A percentile compares a stretch with the other conserved stretches of the same genome.
phyloP scores from a whole-genome alignment of 345 rosid species.

The Citrus medica region DNA sequence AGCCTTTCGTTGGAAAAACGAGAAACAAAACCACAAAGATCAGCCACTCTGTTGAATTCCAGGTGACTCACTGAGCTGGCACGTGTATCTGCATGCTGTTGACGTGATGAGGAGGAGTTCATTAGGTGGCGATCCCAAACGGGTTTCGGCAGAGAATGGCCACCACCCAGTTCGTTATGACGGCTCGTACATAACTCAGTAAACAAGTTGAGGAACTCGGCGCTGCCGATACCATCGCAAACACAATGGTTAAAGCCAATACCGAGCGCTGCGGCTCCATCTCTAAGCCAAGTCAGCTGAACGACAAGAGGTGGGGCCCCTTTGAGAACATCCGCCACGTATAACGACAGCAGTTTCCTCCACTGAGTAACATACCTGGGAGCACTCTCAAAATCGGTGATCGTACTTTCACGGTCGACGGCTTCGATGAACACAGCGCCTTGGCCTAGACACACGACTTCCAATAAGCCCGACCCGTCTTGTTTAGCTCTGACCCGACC shows the following conservation, averaged over 20 bases:
- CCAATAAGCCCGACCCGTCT: conserved; percentile 46
- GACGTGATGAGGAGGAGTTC: conserved; percentile 22
- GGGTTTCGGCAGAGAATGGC: conserved; percentile 29
- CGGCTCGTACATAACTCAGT: conserved; percentile 44
- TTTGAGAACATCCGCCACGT: conserved; percentile 63
- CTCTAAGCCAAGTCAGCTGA: conserved; percentile 88
- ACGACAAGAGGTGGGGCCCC: conserved; percentile 72
- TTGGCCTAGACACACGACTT: conserved; percentile 64
- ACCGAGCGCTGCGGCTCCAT: conserved; percentile 65
- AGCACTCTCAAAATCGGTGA: conserved; percentile 48
- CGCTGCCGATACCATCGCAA: conserved; percentile 73
- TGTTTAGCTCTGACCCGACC: conserved; percentile 66
- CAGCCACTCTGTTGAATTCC: conserved; percentile 58
- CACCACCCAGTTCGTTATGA: background rate
- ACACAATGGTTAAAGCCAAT: conserved; percentile 72
- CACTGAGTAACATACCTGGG: conserved; percentile 63
- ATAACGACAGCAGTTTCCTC: conserved; percentile 60
- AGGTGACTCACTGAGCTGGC: conserved; percentile 35
- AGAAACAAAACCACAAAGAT: conserved; percentile 51
- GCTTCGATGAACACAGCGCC: conserved; percentile 76
- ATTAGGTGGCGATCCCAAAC: conserved; percentile 79
- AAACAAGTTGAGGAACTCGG: conserved; percentile 63
- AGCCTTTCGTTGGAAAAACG: conserved; percentile 61
- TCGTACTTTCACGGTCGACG: conserved; percentile 23
- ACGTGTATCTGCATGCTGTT: background rate